Base-by-base conservation (phyloP, 768 basidiomycete genomes). In the Termitomyces sp. region DNA sequence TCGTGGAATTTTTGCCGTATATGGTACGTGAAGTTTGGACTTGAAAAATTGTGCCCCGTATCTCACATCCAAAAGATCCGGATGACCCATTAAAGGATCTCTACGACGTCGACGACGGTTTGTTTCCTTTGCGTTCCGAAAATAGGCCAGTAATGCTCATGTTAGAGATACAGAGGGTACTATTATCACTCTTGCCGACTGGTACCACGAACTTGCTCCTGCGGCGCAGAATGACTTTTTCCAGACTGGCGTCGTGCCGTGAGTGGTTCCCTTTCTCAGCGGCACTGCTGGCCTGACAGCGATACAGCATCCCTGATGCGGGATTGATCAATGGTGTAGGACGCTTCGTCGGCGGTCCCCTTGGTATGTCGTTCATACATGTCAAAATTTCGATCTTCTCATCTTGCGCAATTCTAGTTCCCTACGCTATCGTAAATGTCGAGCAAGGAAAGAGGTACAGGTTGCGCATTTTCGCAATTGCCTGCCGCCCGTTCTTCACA, bases 321-420 rank as follows among this genome's bases (percentile, higher is more conserved):
- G 76, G 75, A 1, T 62, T 82, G 48, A 78, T 83, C 50, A 82
- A 81, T 52, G 79, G 79, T 0, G 68, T 69, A 48, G 72, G 73
- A 43, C 70, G 71, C 12, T 80, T 73, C 61, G n/a, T 57, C 6
- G 77, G 74, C 2, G 80, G 80, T 6, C 77, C 71, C 1, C 50
- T 61, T 26, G 70, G 66, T 68, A 47, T 66, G 77, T 20, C 35
- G 5, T 28, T 8, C 46, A 53, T 5, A 60, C 62, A 1, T 30
- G 44, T 68, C 0, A 61, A 71, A 1, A 55, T 70, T 54, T 60
- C 60, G 36, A 69, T 72, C 42, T n/a, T n/a, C 30, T 49, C 1
- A 54, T 48, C 8, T 7, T 35, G 0, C 65, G 64, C 36, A 58
- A 68, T n/a, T 2, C 0, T 26, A 42, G 66, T 69, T 2, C 69